These are phyloP conservation scores for Pilatotrama ljubarskyi DNA, from an alignment of 768 basidiomycete genomes.

Conservation along the genomic window DNA sequence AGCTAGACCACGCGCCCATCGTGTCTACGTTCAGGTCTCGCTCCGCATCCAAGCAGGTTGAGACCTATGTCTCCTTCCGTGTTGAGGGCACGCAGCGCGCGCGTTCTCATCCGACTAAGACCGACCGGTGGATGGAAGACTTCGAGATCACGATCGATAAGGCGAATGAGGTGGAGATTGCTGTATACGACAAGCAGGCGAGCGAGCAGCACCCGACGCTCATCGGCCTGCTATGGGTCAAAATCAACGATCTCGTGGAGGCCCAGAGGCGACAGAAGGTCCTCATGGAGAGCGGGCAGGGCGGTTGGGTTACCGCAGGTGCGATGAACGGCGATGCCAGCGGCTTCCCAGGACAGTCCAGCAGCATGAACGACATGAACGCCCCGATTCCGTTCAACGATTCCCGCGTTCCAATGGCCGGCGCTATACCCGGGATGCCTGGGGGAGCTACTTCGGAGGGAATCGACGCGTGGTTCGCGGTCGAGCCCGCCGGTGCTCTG, in stretches of 20 bases:
- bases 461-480: constrained; percentile 95
- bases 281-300: constrained; percentile 79
- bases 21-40: constrained; percentile 58
- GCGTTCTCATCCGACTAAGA: constrained; percentile 88
- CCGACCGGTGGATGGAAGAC: constrained; percentile 97
- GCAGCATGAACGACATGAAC: constrained; percentile 47
- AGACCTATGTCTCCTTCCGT: constrained; percentile 92
- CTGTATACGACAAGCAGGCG: constrained; percentile 89
- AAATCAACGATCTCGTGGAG: constrained; percentile 91
- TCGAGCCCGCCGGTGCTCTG: constrained; percentile 96
- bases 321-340: constrained; percentile 71
- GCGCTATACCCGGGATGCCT: constrained; percentile 15
- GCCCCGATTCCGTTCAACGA: constrained; percentile 40
- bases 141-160: constrained; percentile 97
- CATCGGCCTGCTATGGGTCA: constrained; percentile 93
- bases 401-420: constrained; percentile 16
- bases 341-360: constrained; percentile 51
- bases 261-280: constrained; percentile 92
- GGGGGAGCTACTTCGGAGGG: constrained; percentile 54
- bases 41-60: constrained; percentile 78
- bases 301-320: constrained; percentile 94
- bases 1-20: constrained; percentile 92
- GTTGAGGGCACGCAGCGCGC: constrained; percentile 95
- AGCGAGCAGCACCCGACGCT: constrained; percentile 81
- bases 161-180: constrained; percentile 97